Conservation (phyloP, 805 yeast genomes). For the Ascoidea asiatica region DNA sequence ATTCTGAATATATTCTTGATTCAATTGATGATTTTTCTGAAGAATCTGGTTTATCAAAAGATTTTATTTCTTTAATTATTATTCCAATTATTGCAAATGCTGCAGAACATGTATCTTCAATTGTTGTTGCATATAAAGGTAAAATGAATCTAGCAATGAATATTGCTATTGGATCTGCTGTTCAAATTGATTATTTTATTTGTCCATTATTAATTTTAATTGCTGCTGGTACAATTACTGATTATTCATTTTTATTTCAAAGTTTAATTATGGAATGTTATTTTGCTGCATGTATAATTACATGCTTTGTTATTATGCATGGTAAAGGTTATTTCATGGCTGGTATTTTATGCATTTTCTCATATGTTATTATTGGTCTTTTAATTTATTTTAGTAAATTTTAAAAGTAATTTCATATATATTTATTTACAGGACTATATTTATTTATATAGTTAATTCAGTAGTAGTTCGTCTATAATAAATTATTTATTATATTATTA, state of each 20-base stretch:
- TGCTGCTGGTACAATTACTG: conserved; percentile 5
- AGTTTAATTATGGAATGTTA: conserved; percentile 4
- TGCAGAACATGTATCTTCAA: conserved; percentile 10
- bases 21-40: conserved; percentile 6
- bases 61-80: conserved; percentile 9
- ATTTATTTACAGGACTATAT: neutral
- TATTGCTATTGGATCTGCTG: conserved; percentile 9
- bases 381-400: conserved; percentile 4
- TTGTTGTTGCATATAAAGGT: conserved; percentile 9
- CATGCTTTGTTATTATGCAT: conserved; percentile 6
- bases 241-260: conserved; percentile 7
- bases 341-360: conserved; percentile 5
- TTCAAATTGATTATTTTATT: conserved; percentile 9
- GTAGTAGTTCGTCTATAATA: too few relatives aligned
- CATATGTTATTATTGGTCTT: conserved; percentile 2
- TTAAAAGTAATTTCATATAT: too few relatives aligned
- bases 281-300: conserved; percentile 4
- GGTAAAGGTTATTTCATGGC: conserved; percentile 8
- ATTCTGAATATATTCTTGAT: conserved; percentile 8
- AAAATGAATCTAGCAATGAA: conserved; percentile 8
- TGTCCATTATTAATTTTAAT: conserved; percentile 9
- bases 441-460: too few relatives aligned
- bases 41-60: conserved; percentile 6
- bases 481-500: neutral
- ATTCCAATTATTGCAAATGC: conserved; percentile 9